Evolutionary conservation across 129 eudicot genomes (phyloP), one percentile per base, ranked within the genome.

Genomic region (Silybum marianum): DNA sequence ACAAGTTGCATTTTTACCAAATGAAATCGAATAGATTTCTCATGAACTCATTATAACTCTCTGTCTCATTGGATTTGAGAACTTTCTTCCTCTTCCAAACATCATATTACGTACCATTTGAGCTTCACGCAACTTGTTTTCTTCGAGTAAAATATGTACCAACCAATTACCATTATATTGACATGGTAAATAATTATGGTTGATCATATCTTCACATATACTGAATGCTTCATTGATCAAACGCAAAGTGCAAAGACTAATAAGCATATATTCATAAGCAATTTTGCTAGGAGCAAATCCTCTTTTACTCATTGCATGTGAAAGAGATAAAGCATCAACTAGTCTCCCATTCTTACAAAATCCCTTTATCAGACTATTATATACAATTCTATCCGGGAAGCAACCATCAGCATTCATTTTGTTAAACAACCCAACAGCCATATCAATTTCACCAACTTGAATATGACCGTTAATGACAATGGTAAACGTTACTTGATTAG

Each of bases 381-480:
- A 91, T 70, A 87, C 51, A 23, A 86, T 84, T 69, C 84, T 80
- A 81, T 89, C 91, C 3, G 96, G 88, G 19, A 74, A 68, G 48
- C 84, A 85, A 40, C 91, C 93, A 40, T 73, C 42, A 9, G 79
- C 78, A 71, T 89, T 89, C 86, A 91, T 87, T 77, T 74, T 62
- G 62, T 91, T 91, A 72, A 87, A 89, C 77, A 89, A 65, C 76
- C 44, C 48, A 75, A 91, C 83, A 18, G 93, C 93, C 73, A 21
- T 22, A 86, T 91, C 87, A 46, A 75, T 75, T 79, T 91, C 88
- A 71, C 91, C 88, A 30, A 62, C 76, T 13, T 86, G 88, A 34
- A 87, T 75, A 87, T 91, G 93, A 26, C 93, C 91, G 54, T 77
- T 88, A 39, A 89, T 91, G 38, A 91, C 85, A 76, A 87, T 91